A percentile compares a stretch with the other conserved stretches of the same genome.
Conservation (phyloP, 108 stramenopile species). For the Craspedostauros australis region DNA sequence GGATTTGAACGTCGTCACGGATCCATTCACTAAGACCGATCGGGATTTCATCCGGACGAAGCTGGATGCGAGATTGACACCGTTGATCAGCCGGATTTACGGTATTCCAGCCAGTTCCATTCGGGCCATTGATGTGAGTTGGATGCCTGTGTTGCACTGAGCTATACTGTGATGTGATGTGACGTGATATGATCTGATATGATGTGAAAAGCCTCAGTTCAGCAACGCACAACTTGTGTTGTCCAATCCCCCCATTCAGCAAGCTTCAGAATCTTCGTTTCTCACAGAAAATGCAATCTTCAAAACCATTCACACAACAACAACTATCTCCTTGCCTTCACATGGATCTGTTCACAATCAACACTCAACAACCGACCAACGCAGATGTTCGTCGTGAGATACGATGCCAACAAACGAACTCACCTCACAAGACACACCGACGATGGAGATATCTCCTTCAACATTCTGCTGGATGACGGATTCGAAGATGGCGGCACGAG, state of each 20-base stretch:
- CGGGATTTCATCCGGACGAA: slow-evolving; percentile 25
- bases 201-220: too few species aligned
- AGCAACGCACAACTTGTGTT: too few species aligned
- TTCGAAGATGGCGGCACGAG: slow-evolving; percentile 69
- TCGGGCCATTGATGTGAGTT: slow-evolving; percentile 46
- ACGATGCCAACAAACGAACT: slow-evolving; percentile 39
- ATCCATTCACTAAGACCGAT: slow-evolving; percentile 47
- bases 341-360: too few species aligned
- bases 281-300: too few species aligned
- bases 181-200: neutral
- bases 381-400: slow-evolving; percentile 49
- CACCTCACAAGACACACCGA: slow-evolving; percentile 44
- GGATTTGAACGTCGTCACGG: slow-evolving; percentile 59
- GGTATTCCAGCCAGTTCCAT: slow-evolving; percentile 35
- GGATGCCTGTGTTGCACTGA: neutral
- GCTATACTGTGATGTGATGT: neutral
- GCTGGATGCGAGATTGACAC: slow-evolving; percentile 54
- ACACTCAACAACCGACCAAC: neutral
- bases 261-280: too few species aligned
- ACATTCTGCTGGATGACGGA: slow-evolving; percentile 54
- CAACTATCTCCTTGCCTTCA: neutral
- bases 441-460: slow-evolving; percentile 42
- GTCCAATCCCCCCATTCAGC: too few species aligned
- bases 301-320: neutral
- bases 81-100: slow-evolving; percentile 38